Conservation (phyloP, 148 eudicot species). For the Chenopodium formosanum region DNA sequence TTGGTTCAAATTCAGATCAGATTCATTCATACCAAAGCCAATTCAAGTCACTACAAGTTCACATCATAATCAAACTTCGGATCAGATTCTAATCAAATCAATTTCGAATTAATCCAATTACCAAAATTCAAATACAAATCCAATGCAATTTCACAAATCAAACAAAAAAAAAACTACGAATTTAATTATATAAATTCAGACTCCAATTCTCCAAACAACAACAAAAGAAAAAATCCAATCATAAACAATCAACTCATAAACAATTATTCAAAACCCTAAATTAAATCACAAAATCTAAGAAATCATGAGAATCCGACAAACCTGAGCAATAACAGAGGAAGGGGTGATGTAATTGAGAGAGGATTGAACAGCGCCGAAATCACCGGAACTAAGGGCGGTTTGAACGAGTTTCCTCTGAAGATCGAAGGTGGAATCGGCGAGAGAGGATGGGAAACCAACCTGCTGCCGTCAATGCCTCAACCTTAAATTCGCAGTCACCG, state of each 20-base stretch:
- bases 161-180: too few species aligned
- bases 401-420: conserved; percentile 69
- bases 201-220: neutral
- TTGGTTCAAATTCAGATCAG: neutral
- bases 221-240: neutral
- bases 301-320: neutral
- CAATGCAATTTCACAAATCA: neutral
- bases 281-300: too few species aligned
- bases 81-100: too few species aligned
- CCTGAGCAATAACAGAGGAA: conserved; percentile 89
- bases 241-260: neutral
- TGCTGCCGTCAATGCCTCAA: too few species aligned
- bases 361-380: conserved; percentile 68
- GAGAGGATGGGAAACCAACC: too few species aligned
- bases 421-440: conserved; percentile 41
- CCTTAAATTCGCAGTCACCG: too few species aligned
- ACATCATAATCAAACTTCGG: too few species aligned
- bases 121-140: too few species aligned
- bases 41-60: too few species aligned
- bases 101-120: neutral
- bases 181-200: too few species aligned
- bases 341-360: conserved; percentile 73
- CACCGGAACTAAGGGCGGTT: conserved; percentile 49
- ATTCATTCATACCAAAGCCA: too few species aligned
- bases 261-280: neutral